Conservation (phyloP, 768 basidiomycete species). For the Kwoniella pini region DNA sequence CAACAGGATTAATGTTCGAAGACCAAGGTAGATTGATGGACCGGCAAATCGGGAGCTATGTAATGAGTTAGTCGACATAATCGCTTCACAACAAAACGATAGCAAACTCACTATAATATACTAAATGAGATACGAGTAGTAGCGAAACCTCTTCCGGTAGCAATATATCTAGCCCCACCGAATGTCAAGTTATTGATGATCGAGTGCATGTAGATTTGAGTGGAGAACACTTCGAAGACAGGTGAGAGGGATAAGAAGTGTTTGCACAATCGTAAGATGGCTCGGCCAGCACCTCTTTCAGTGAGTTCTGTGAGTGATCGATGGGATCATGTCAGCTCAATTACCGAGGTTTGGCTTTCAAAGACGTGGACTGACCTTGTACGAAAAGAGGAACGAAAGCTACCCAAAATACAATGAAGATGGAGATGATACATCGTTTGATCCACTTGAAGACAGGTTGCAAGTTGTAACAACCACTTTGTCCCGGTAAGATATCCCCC, state of each 20-base stretch:
- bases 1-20: conserved; percentile 86
- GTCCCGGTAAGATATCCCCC: conserved; percentile 73
- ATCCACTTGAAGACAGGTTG: conserved; percentile 94
- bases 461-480: conserved; percentile 90
- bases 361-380: conserved; percentile 65
- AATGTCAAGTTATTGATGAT: conserved; percentile 96
- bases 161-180: conserved; percentile 97
- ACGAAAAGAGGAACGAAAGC: conserved; percentile 91
- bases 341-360: too few relatives aligned
- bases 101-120: conserved; percentile 66
- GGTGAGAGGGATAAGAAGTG: conserved; percentile 94
- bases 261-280: conserved; percentile 84
- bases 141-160: conserved; percentile 97
- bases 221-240: conserved; percentile 96
- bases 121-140: conserved; percentile 92
- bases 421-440: conserved; percentile 90
- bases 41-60: conserved; percentile 90
- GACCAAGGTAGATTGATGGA: conserved; percentile 95
- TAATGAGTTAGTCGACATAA: too few relatives aligned
- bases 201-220: conserved; percentile 97
- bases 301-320: conserved; percentile 69
- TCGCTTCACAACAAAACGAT: not conserved
- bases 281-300: conserved; percentile 90
- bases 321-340: not conserved
- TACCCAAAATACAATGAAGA: conserved; percentile 98